Evolutionary conservation across 306 rosid species (phyloP), one percentile per base, ranked within the genome.

Genomic region (Rubus parviflorus): DNA sequence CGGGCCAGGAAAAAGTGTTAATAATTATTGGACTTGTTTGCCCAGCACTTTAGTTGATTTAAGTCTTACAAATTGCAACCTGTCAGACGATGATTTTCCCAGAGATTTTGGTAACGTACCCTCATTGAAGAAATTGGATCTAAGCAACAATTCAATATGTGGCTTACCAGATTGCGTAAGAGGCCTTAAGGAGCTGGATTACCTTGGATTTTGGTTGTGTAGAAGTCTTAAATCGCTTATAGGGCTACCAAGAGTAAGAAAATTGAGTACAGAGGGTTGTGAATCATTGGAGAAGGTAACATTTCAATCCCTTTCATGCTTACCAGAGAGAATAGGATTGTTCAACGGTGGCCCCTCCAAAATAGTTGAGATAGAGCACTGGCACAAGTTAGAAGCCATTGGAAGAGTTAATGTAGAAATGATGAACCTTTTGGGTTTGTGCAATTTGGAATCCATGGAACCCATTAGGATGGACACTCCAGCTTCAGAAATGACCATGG

Each of bases 181-280:
- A n/a, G 22, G 14, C 2, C 43, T 72, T 0, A 52, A 4, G 20
- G 16, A 22, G 65, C 19, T 72, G 3, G 8, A 40, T 37, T 0
- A 37, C 7, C 64, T 72, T 5, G 23, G 25, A 7, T 40, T 72
- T 4, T 0, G 0, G 0, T 0, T 3, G 3, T 53, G 65, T 38
- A 5, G 0, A 0, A 13, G 4, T 10, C 76, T 72, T 7, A 7
- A 54, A 13, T 72, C 65, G 0, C 65, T 72, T 37, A 14, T 72
- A 4, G 7, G 20, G 35, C 23, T 72, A 57, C 76, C 65, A 14
- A 40, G 3, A 11, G 65, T 53, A n/a, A 5, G 3, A 9, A 0
- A 0, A 3, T 0, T 72, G 40, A 2, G 12, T 20, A 0, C 53
- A 3, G 0, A 0, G 1, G 0, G 0, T 0, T 72, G 66, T 6